phyloP scores from a whole-genome alignment of 129 eudicot species.

The Pseudognaphalium luteoalbum region DNA sequence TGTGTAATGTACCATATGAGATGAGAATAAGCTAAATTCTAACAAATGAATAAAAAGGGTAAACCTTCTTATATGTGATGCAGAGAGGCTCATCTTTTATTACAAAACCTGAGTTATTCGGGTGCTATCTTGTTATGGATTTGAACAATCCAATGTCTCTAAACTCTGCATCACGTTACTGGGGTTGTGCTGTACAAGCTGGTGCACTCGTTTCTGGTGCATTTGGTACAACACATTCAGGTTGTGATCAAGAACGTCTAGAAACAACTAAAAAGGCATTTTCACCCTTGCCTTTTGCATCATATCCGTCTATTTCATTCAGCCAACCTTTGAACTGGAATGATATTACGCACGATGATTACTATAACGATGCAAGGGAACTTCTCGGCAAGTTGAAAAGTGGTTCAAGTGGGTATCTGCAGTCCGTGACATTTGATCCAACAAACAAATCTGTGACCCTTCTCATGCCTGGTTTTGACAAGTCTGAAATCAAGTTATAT shows the following conservation, averaged over 20 bases:
- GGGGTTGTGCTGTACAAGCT: conserved; percentile 95
- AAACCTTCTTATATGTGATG: conserved; percentile 21
- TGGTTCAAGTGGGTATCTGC: conserved; percentile 25
- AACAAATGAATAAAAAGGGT: background rate
- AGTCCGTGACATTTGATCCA: conserved; percentile 64
- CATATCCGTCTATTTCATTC: conserved; percentile 43
- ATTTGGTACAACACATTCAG: conserved; percentile 51
- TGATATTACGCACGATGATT: conserved; percentile 43
- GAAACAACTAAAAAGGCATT: conserved; percentile 48
- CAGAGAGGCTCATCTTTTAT: conserved; percentile 79
- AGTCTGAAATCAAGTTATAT: conserved; percentile 92
- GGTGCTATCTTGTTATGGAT: conserved; percentile 81
- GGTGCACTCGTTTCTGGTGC: conserved; percentile 87
- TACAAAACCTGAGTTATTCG: conserved; percentile 61
- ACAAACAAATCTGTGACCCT: conserved; percentile 68
- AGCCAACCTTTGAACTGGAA: conserved; percentile 50
- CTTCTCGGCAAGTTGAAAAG: conserved; percentile 41
- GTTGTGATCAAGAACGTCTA: conserved; percentile 29
- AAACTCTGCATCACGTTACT: conserved; percentile 74
- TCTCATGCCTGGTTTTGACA: conserved; percentile 96
- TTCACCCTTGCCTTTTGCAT: conserved; percentile 76
- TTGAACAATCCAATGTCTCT: conserved; percentile 51
- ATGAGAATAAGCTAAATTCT: background rate
- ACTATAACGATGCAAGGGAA: conserved; percentile 42
- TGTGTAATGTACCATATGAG: background rate